Percentiles rank a stretch among this genome's conserved stretches.
Conservation (phyloP, 495 filamentous ascomycete genomes). For the Tuber magnatum region DNA sequence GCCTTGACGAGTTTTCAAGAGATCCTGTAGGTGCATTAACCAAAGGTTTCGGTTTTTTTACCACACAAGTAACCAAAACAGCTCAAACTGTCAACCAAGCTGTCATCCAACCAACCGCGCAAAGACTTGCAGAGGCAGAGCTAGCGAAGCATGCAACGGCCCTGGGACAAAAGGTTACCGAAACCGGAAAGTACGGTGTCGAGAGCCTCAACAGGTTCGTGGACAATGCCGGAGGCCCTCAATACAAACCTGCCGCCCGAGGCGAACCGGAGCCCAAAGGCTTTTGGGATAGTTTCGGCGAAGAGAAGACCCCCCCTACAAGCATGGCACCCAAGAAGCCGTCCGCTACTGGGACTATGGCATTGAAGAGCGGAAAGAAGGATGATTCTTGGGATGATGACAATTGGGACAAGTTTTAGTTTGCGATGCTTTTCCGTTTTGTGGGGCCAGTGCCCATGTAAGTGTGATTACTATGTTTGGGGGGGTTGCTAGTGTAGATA, state of each 20-base stretch:
- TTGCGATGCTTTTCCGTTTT: not conserved
- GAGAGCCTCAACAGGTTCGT: slow-evolving; percentile 72
- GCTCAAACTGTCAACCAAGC: slow-evolving; percentile 83
- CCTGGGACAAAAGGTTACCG: slow-evolving; percentile 58
- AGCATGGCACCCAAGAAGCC: slow-evolving; percentile 26
- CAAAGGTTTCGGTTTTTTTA: slow-evolving; percentile 93
- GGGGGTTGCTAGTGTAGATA: not conserved
- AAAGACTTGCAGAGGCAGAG: slow-evolving; percentile 81
- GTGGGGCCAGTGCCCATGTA: not conserved
- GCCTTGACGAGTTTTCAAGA: slow-evolving; percentile 75
- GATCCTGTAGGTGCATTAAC: slow-evolving; percentile 82
- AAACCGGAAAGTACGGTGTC: slow-evolving; percentile 67
- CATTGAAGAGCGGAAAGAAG: slow-evolving; percentile 40
- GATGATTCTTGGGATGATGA: slow-evolving; percentile 40
- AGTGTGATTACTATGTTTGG: not conserved
- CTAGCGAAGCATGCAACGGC: slow-evolving; percentile 65
- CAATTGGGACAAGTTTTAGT: slow-evolving; percentile 38
- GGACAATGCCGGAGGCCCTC: slow-evolving; percentile 39
- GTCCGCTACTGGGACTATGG: slow-evolving; percentile 45
- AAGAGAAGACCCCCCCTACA: slow-evolving; percentile 6
- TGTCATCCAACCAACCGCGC: slow-evolving; percentile 84
- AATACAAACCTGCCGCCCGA: slow-evolving; percentile 42
- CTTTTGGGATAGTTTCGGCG: slow-evolving; percentile 82
- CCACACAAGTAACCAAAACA: slow-evolving; percentile 71
- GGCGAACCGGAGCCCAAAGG: slow-evolving; percentile 64